A percentile compares a stretch with the other conserved stretches of the same genome.
Conservation (phyloP, 2,329 filamentous ascomycete species). For the Clonostachys rhizophaga region DNA sequence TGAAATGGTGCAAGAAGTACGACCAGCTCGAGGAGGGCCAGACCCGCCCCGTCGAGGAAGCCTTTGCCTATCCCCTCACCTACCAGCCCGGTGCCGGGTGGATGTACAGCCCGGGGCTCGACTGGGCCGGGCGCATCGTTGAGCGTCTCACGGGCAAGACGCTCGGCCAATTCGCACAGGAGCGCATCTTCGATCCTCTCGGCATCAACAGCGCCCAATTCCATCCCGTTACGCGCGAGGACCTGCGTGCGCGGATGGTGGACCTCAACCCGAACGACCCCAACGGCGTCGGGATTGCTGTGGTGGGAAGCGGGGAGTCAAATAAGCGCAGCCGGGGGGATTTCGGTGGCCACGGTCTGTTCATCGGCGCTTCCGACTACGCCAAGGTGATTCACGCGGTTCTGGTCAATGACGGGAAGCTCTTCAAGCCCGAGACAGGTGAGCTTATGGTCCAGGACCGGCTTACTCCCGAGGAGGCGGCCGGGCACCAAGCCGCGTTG, state of each 20-base stretch:
- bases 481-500: constrained; percentile 17
- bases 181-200: constrained; percentile 37
- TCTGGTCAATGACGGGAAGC: constrained; percentile 38
- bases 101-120: constrained; percentile 42
- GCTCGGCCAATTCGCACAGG: constrained; percentile 35
- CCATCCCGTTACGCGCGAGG: constrained; percentile 26
- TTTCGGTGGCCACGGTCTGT: constrained; percentile 38
- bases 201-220: constrained; percentile 31
- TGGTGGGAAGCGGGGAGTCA: constrained; percentile 23
- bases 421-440: constrained; percentile 34
- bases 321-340: constrained; percentile 25
- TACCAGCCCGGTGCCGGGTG: constrained; percentile 47
- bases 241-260: constrained; percentile 24
- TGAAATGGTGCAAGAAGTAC: constrained; percentile 25
- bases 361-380: constrained; percentile 30
- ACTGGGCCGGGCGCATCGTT: constrained; percentile 48
- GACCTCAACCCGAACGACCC: constrained; percentile 31
- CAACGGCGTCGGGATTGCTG: constrained; percentile 21
- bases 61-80: constrained; percentile 35
- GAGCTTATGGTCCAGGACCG: constrained; percentile 41
- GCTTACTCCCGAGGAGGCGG: constrained; percentile 22
- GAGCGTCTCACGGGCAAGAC: constrained; percentile 36
- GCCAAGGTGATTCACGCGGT: constrained; percentile 38
- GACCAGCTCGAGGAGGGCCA: constrained; percentile 4
- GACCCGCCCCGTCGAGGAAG: constrained; percentile 29